phyloP scores from a whole-genome alignment of 2,329 filamentous ascomycete species.

The Penicillium nordicum region DNA sequence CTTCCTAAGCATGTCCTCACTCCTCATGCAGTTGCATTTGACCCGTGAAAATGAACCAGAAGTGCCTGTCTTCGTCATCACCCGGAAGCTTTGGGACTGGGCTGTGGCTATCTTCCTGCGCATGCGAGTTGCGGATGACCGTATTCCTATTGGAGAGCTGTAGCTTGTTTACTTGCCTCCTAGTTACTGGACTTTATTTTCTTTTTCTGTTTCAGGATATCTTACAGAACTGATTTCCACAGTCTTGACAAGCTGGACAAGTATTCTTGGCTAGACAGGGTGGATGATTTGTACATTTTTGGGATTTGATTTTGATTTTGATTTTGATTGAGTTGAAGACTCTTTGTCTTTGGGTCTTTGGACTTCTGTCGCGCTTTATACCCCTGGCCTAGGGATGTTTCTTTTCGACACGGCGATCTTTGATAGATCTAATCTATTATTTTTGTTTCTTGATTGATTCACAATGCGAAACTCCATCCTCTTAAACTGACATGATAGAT shows the following conservation, averaged over 20 bases:
- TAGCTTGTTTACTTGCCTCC: constrained; percentile 8
- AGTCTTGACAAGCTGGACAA: background rate
- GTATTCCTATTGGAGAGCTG: constrained; percentile 21
- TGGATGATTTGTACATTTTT: constrained; percentile 14
- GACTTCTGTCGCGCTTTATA: background rate
- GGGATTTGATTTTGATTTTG: constrained; percentile 1
- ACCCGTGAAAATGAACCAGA: constrained; percentile 60
- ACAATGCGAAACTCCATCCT: background rate
- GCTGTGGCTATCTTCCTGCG: constrained; percentile 33
- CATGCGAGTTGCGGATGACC: constrained; percentile 34
- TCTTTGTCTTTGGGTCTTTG: background rate
- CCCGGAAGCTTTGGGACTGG: constrained; percentile 42
- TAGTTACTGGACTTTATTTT: background rate
- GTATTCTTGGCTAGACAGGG: background rate
- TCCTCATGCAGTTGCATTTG: constrained; percentile 65
- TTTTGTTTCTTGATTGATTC: background rate
- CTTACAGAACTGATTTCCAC: background rate
- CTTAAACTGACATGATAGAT: background rate
- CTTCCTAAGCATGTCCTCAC: constrained; percentile 69
- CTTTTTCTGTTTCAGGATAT: constrained; percentile 1
- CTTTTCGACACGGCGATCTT: constrained; percentile 13
- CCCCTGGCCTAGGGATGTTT: constrained; percentile 7
- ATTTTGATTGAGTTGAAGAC: background rate
- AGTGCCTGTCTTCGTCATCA: constrained; percentile 55
- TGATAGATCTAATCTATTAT: constrained; percentile 16